Evolutionary conservation across 2,329 filamentous ascomycete species (phyloP), one percentile per base, ranked within the genome.

Genomic region (Periglandula ipomoeae): DNA sequence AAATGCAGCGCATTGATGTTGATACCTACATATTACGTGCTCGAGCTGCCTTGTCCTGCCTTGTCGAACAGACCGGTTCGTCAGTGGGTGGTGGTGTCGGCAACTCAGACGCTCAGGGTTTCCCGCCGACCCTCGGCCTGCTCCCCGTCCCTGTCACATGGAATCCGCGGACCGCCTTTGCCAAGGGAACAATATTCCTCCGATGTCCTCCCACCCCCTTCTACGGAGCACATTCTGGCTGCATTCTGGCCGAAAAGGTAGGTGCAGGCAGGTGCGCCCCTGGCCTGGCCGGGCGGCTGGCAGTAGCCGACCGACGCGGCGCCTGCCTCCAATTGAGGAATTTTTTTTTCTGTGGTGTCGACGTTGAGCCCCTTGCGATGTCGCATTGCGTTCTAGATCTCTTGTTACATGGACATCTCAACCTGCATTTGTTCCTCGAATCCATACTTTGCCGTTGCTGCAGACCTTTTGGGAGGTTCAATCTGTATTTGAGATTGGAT

Each of bases 151-250:
- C 13, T 23, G 11, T 35, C 38, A 32, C n/a, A 39, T 50, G 49
- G 45, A 42, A 38, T 39, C 45, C 45, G 49, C 49, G 49, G 49
- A 48, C 49, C 45, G 49, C 39, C 30, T 38, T 15, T 42, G 17
- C 30, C 35, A n/a, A 24, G 32, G 32, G 35, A 47, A 41, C 17
- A 22, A 46, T 24, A 39, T 22, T 30, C 7, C n/a, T 20, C 15
- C 37, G 17, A 38, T 17, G 23, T 24, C n/a, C 17, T n/a, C n/a
- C n/a, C n/a, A n/a, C n/a, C n/a, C n/a, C n/a, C n/a, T n/a, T n/a
- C n/a, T n/a, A n/a, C n/a, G n/a, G n/a, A n/a, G n/a, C n/a, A n/a
- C n/a, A n/a, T n/a, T n/a, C n/a, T n/a, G n/a, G n/a, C n/a, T n/a
- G n/a, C n/a, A n/a, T n/a, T n/a, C 17, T 41, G 45, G 45, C 23